Conservation (phyloP, 1,284 basidiomycete genomes). For the Kwoniella shivajii region DNA sequence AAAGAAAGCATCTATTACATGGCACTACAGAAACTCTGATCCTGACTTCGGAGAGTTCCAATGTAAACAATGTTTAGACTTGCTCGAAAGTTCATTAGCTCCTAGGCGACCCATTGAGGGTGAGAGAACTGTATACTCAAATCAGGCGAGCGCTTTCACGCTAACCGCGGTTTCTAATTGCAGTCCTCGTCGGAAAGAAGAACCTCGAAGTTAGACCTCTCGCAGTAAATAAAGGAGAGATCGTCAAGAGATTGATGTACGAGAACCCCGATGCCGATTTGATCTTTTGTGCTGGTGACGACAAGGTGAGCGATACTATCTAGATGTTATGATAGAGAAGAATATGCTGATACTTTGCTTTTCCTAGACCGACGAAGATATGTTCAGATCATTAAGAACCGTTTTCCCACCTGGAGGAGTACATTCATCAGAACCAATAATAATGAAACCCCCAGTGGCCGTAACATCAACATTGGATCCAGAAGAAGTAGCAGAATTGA, state of each 20-base stretch:
- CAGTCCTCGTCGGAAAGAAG: conserved; percentile 94
- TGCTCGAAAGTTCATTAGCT: conserved; percentile 88
- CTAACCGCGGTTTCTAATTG: neutral
- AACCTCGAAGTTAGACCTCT: conserved; percentile 94
- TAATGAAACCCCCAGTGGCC: conserved; percentile 71
- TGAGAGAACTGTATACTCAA: conserved; percentile 47
- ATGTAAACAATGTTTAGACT: conserved; percentile 92
- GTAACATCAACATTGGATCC: conserved; percentile 60
- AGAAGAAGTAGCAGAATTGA: conserved; percentile 51
- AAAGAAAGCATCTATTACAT: conserved; percentile 96
- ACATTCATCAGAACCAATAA: conserved; percentile 53
- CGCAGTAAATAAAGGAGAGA: conserved; percentile 98
- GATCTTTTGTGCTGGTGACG: conserved; percentile 95
- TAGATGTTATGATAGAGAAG: neutral
- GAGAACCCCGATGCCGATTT: conserved; percentile 90
- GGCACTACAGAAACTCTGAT: conserved; percentile 93
- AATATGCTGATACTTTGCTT: neutral
- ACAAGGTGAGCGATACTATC: conserved; percentile 68
- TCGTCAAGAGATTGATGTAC: conserved; percentile 91
- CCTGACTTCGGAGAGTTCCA: conserved; percentile 96
- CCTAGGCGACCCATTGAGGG: conserved; percentile 86
- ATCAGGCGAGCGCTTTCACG: neutral
- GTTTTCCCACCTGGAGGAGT: conserved; percentile 56
- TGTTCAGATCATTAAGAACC: conserved; percentile 80
- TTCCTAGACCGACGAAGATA: conserved; percentile 86